Conservation (phyloP, 805 yeast species). For the Yarrowia deformans region DNA sequence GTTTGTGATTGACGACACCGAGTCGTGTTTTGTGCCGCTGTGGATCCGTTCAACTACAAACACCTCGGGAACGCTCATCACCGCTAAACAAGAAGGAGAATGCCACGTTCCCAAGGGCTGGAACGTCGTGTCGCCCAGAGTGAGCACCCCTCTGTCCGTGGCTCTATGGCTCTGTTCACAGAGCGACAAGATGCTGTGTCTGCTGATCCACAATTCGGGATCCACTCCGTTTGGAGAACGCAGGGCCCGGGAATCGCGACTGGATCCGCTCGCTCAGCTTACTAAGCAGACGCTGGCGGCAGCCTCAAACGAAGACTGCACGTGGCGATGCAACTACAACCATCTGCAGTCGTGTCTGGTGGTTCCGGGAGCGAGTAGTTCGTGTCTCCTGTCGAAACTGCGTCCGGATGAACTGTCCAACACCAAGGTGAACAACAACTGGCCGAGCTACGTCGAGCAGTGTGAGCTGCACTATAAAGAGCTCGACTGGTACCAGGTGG, state of each 20-base stretch:
- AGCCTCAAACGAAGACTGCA: neutral
- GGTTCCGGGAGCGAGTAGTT: neutral
- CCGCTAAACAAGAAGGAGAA: neutral
- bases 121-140: neutral
- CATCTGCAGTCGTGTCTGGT: constrained; percentile 6
- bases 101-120: constrained; percentile 18
- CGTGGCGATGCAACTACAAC: constrained; percentile 17
- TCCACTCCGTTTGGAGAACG: constrained; percentile 14
- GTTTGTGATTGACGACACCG: constrained; percentile 32
- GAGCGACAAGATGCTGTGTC: constrained; percentile 8
- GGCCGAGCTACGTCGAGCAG: neutral
- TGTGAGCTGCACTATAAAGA: neutral
- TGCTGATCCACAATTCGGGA: constrained; percentile 21
- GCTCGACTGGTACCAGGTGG: neutral
- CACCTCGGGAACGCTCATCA: constrained; percentile 17
- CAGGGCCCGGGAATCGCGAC: neutral
- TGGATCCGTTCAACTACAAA: neutral
- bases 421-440: neutral
- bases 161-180: constrained; percentile 2
- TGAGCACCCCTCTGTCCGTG: neutral
- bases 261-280: neutral
- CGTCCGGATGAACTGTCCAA: neutral
- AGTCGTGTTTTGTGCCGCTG: constrained; percentile 7
- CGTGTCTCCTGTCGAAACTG: constrained; percentile 7
- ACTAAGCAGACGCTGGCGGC: neutral